A percentile compares a stretch with the other conserved stretches of the same genome.
Conservation (phyloP, 176 grass and related monocot genomes). For the Hsuehochloa calcarea region DNA sequence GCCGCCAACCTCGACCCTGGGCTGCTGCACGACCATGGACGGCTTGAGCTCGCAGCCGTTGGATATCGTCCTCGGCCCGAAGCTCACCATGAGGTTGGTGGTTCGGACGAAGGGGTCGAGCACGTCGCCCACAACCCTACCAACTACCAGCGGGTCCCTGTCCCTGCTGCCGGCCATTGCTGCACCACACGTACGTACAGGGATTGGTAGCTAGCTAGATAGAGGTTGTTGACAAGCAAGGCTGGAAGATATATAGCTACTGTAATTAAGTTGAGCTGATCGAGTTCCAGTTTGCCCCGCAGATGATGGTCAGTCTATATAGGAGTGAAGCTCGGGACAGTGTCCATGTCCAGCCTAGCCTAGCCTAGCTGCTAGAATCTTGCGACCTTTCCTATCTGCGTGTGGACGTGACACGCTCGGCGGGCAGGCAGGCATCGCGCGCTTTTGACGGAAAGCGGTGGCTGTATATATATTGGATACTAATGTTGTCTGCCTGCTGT, state of each 20-base stretch:
- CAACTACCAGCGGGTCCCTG: constrained; percentile 71
- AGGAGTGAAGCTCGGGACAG: background rate
- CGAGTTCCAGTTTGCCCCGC: background rate
- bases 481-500: background rate
- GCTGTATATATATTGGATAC: background rate
- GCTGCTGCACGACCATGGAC: constrained; percentile 64
- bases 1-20: constrained; percentile 80
- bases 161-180: constrained; percentile 55
- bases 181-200: background rate
- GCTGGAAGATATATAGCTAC: no score
- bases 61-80: constrained; percentile 39
- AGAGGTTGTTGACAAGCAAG: background rate
- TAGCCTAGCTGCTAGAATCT: constrained; percentile 3
- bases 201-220: background rate
- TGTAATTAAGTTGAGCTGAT: background rate
- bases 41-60: constrained; percentile 87
- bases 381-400: background rate
- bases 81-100: constrained; percentile 48
- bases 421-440: background rate
- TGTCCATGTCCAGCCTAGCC: background rate
- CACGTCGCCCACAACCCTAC: constrained; percentile 86
- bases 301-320: constrained; percentile 30
- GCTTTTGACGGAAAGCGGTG: constrained; percentile 3
- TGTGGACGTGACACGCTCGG: background rate
- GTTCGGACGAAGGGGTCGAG: constrained; percentile 65